Conservation (phyloP, 140 eudicot genomes). For the Oenanthe javanica region DNA sequence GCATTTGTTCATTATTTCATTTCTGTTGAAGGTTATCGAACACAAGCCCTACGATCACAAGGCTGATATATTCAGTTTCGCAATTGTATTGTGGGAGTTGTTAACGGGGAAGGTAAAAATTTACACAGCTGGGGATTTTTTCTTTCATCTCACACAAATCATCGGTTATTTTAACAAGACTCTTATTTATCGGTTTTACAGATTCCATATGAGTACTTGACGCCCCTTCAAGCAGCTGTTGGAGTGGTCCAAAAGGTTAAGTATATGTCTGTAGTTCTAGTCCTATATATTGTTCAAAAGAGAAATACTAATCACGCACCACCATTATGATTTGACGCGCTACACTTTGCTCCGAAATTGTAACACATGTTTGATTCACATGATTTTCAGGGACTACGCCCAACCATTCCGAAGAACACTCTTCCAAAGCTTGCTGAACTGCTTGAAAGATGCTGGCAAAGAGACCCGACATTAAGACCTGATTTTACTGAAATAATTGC, state of each 20-base stretch:
- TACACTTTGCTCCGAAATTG: background rate
- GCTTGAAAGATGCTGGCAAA: conserved; percentile 92
- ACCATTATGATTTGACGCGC: background rate
- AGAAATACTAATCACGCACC: background rate
- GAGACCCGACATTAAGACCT: conserved; percentile 75
- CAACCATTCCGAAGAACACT: conserved; percentile 77
- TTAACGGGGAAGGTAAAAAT: conserved; percentile 60
- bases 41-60: conserved; percentile 77
- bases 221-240: conserved; percentile 87
- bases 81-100: conserved; percentile 88
- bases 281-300: background rate
- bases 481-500: conserved; percentile 67
- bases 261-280: background rate
- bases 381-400: conserved; percentile 64
- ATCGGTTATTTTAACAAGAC: background rate
- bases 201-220: conserved; percentile 76
- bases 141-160: background rate
- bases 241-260: conserved; percentile 86
- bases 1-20: conserved; percentile 4
- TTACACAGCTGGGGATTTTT: background rate
- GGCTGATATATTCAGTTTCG: conserved; percentile 94
- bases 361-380: background rate
- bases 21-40: conserved; percentile 61
- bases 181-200: conserved; percentile 24
- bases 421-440: conserved; percentile 61